phyloP scores from a whole-genome alignment of 441 rosid species.

The Pelargonium myrrhifolium region DNA sequence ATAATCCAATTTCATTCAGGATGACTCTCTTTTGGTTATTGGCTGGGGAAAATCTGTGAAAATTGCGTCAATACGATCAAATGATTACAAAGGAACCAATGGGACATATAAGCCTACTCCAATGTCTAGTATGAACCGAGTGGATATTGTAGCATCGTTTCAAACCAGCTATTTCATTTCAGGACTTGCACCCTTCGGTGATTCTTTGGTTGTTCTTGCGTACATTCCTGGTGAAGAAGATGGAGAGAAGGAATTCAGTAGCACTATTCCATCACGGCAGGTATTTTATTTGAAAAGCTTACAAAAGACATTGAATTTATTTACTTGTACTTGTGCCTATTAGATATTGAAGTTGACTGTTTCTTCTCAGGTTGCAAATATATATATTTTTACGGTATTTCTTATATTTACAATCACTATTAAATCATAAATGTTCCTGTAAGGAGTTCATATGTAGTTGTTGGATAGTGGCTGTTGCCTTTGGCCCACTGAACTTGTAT shows the following conservation, averaged over 20 bases:
- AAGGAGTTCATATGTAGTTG: neutral
- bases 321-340: neutral
- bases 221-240: constrained; percentile 81
- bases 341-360: constrained; percentile 2
- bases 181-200: constrained; percentile 99
- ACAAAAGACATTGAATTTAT: neutral
- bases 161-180: constrained; percentile 96
- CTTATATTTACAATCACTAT: neutral
- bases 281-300: constrained; percentile 33
- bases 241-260: constrained; percentile 74
- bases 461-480: neutral
- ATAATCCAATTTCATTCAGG: constrained; percentile 40
- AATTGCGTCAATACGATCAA: constrained; percentile 74
- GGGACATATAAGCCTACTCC: constrained; percentile 54
- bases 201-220: constrained; percentile 94
- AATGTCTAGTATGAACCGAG: constrained; percentile 62
- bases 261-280: constrained; percentile 69
- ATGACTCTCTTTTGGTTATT: constrained; percentile 82
- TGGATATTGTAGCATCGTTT: constrained; percentile 95
- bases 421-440: neutral
- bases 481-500: neutral
- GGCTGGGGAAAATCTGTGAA: constrained; percentile 95
- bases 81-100: constrained; percentile 49
- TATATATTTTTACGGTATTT: neutral
- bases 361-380: neutral